These are phyloP conservation scores for Brettanomyces custersianus DNA, from an alignment of 805 yeast species.

Conservation along the genomic window DNA sequence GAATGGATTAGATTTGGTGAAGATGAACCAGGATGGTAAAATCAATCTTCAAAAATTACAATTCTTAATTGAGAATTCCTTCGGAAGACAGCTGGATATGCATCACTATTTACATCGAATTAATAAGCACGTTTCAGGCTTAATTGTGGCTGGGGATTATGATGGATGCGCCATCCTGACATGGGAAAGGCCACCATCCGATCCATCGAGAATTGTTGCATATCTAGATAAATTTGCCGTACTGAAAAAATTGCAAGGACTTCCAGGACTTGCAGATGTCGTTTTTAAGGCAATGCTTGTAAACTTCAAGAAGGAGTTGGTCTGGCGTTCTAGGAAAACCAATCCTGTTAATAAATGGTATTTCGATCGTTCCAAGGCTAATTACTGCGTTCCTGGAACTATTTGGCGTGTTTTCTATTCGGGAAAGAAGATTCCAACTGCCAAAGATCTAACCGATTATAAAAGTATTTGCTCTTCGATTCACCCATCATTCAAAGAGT, in stretches of 20 bases:
- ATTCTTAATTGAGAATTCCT: constrained; percentile 66
- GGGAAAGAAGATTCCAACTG: constrained; percentile 24
- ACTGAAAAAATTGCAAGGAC: constrained; percentile 72
- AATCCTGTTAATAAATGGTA: constrained; percentile 98
- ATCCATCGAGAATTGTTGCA: constrained; percentile 35
- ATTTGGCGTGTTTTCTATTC: constrained; percentile 34
- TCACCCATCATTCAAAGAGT: constrained; percentile 39
- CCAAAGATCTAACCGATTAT: constrained; percentile 36
- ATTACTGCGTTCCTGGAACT: constrained; percentile 35
- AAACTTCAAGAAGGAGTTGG: constrained; percentile 59
- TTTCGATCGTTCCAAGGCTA: constrained; percentile 81
- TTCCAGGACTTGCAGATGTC: constrained; percentile 89
- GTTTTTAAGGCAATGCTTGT: constrained; percentile 72
- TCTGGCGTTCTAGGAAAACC: constrained; percentile 82
- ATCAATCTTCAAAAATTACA: constrained; percentile 53
- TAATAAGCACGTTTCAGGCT: constrained; percentile 55
- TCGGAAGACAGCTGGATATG: constrained; percentile 57
- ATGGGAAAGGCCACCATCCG: constrained; percentile 41
- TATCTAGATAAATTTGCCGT: constrained; percentile 95
- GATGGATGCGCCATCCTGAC: constrained; percentile 94
- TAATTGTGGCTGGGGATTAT: constrained; percentile 86
- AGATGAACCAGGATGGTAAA: constrained; percentile 26
- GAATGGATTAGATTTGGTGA: constrained; percentile 31
- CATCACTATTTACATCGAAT: constrained; percentile 62
- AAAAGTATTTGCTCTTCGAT: constrained; percentile 46